A percentile compares a stretch with the other conserved stretches of the same genome.
Evolutionary conservation across 345 rosid species (phyloP).

Genomic region (Durio zibethinus): DNA sequence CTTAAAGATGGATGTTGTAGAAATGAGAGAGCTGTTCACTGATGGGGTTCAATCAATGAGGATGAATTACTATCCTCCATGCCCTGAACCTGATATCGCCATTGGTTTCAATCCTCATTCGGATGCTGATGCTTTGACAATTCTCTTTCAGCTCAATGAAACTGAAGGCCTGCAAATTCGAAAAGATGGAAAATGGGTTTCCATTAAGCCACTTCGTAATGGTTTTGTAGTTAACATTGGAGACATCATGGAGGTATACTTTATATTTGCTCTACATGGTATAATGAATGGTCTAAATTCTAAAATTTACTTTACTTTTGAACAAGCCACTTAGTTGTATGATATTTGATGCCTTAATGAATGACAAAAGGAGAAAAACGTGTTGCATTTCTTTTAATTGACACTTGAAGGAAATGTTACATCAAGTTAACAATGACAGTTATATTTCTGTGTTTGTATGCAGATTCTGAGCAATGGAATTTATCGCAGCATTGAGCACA

Average conservation of each 20-base stretch:
- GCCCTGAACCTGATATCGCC: conserved; percentile 44
- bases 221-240: conserved; percentile 30
- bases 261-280: background rate
- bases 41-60: conserved; percentile 47
- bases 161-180: conserved; percentile 27
- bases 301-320: no score
- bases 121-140: conserved; percentile 24
- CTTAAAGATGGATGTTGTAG: conserved; percentile 33
- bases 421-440: background rate
- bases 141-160: conserved; percentile 27
- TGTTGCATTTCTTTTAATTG: no score
- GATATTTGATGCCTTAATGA: background rate
- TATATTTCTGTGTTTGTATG: background rate
- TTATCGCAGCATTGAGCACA: conserved; percentile 31
- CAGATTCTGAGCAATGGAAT: conserved; percentile 33
- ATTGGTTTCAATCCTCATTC: conserved; percentile 46
- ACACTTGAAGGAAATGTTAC: no score
- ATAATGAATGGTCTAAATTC: background rate
- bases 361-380: no score
- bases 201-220: conserved; percentile 25
- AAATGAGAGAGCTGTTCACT: conserved; percentile 31
- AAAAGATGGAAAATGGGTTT: conserved; percentile 32
- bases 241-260: conserved; percentile 25
- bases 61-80: conserved; percentile 54
- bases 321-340: no score